Percentiles rank a stretch among this genome's conserved stretches.
These are phyloP conservation scores for Cenchrus americanus DNA, from an alignment of 176 grass and related monocot species.

Conservation along the genomic window DNA sequence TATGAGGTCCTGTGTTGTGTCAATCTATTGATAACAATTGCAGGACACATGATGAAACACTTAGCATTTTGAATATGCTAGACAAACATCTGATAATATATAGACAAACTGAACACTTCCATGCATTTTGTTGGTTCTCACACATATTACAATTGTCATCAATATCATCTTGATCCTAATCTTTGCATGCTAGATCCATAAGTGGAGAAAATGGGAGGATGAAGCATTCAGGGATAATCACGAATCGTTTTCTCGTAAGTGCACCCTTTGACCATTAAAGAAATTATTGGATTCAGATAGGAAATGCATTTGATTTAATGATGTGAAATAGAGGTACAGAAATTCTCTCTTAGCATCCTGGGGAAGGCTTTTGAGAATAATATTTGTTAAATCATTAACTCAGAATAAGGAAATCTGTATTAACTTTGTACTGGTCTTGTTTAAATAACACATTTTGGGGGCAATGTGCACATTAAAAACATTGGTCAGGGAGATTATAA, in stretches of 20 bases:
- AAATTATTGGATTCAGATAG: background rate
- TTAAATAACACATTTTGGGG: background rate
- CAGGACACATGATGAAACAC: background rate
- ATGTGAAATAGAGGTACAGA: background rate
- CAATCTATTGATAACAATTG: background rate
- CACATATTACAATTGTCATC: background rate
- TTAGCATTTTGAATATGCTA: background rate
- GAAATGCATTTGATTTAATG: constrained; percentile 32
- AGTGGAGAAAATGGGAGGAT: constrained; percentile 98
- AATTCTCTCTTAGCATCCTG: no score
- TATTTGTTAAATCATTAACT: constrained; percentile 5
- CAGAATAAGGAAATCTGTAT: background rate
- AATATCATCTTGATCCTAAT: constrained; percentile 13
- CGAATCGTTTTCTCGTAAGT: constrained; percentile 73
- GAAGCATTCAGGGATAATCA: constrained; percentile 89
- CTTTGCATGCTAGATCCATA: constrained; percentile 71
- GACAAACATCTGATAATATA: constrained; percentile 9
- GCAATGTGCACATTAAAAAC: background rate
- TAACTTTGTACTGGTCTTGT: no score
- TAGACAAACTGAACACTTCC: background rate
- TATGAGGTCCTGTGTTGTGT: constrained; percentile 3
- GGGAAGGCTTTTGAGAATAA: background rate
- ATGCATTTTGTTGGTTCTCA: background rate
- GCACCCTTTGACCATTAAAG: background rate
- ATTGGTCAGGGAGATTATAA: background rate